phyloP scores from a whole-genome alignment of 176 grass and related monocot species.

The Phyllostachys edulis region DNA sequence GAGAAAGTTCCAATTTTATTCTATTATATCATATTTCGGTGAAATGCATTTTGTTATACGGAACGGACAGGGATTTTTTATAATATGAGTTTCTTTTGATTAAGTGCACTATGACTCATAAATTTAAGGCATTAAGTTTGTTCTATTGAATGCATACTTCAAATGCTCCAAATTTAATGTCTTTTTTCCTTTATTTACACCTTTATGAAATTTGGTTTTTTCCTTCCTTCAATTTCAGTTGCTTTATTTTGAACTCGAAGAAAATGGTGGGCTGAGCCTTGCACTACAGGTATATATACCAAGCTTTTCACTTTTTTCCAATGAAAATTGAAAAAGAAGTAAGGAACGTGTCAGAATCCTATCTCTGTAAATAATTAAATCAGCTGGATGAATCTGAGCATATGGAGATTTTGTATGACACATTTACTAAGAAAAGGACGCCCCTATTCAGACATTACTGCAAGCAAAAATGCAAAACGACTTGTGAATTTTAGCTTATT shows the following conservation, averaged over 20 bases:
- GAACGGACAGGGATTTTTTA: neutral
- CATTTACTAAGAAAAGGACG: neutral
- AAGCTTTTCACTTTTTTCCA: neutral
- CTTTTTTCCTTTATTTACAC: neutral
- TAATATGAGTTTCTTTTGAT: neutral
- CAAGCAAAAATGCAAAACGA: neutral
- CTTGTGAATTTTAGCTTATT: neutral
- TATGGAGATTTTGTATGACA: neutral
- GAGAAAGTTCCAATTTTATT: conserved; percentile 5
- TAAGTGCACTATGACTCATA: neutral
- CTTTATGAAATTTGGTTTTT: neutral
- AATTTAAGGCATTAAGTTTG: neutral
- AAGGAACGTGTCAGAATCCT: neutral
- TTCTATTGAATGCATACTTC: neutral
- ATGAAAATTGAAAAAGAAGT: neutral
- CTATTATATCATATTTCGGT: neutral
- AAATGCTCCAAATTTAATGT: neutral
- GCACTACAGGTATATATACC: conserved; percentile 70
- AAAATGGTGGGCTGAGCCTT: conserved; percentile 90
- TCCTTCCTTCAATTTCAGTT: conserved; percentile 53
- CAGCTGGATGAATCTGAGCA: neutral
- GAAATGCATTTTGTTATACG: neutral
- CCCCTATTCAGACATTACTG: neutral
- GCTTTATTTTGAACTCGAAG: conserved; percentile 97
- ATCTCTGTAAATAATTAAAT: conserved; percentile 11